phyloP scores from a whole-genome alignment of 2,329 filamentous ascomycete species.

The Trichophyton schoenleinii region DNA sequence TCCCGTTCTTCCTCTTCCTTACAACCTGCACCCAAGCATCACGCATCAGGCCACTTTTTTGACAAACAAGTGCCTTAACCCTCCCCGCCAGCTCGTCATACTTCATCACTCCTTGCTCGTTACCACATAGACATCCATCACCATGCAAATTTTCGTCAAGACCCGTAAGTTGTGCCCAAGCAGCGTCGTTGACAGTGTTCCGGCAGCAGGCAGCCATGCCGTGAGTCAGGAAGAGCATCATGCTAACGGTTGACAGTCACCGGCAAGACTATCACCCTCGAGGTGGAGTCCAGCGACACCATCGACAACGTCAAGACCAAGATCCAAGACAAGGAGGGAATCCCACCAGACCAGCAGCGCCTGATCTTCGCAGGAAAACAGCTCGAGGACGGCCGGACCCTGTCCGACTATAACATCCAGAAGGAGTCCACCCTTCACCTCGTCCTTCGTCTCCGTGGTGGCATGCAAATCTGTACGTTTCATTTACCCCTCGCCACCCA shows the following conservation, averaged over 20 bases:
- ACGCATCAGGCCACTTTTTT: neutral
- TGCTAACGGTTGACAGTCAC: conserved; percentile 36
- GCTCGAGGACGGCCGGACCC: conserved; percentile 44
- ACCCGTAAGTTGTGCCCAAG: conserved; percentile 53
- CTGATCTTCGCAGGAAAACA: conserved; percentile 48
- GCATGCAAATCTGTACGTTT: conserved; percentile 49
- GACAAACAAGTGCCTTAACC: neutral
- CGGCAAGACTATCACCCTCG: conserved; percentile 44
- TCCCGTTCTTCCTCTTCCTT: conserved; percentile 9
- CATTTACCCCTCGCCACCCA: neutral
- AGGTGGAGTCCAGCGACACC: conserved; percentile 38
- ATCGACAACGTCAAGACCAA: conserved; percentile 48
- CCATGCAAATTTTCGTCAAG: conserved; percentile 98
- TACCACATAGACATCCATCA: conserved; percentile 24
- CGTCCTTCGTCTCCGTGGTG: conserved; percentile 59
- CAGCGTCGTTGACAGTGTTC: too few relatives aligned
- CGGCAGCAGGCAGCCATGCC: too few relatives aligned
- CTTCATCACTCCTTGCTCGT: neutral
- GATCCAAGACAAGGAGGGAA: conserved; percentile 49
- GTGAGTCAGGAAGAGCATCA: too few relatives aligned
- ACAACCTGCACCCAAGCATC: conserved; percentile 3
- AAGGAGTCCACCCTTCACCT: conserved; percentile 59
- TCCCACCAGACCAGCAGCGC: conserved; percentile 47
- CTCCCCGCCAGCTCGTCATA: conserved; percentile 10
- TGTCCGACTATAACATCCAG: conserved; percentile 46